These are phyloP conservation scores for Coemansia sp. DNA, from an alignment of 192 early-diverging fungal species.

Conservation along the genomic window DNA sequence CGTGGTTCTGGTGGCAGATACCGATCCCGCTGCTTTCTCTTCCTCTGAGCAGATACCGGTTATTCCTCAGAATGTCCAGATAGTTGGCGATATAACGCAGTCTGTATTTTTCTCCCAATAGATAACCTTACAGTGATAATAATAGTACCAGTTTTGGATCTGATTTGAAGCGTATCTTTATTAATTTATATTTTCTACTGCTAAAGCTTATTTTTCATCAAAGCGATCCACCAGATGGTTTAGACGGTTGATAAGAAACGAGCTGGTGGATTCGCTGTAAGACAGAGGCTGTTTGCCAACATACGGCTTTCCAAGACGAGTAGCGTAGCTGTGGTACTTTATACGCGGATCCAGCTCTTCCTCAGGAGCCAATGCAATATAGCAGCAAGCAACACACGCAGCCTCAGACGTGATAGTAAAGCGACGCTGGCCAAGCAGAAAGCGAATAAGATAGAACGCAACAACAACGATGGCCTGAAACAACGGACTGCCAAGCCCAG, in stretches of 20 bases:
- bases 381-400: conserved; percentile 17
- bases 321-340: conserved; percentile 43
- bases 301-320: conserved; percentile 20
- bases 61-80: conserved; percentile 2
- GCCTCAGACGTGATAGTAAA: conserved; percentile 40
- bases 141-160: too few species aligned
- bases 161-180: too few species aligned
- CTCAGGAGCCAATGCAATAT: conserved; percentile 14
- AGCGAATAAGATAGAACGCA: conserved; percentile 33
- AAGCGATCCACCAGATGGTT: conserved; percentile 21
- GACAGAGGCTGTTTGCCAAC: conserved; percentile 20
- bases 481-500: conserved; percentile 18
- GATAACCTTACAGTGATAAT: background rate
- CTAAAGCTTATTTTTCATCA: background rate
- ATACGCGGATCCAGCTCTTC: conserved; percentile 21
- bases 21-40: background rate
- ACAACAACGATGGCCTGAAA: conserved; percentile 21
- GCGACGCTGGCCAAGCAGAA: conserved; percentile 14
- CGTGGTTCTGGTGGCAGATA: conserved; percentile 7
- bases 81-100: conserved; percentile 12
- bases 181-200: too few species aligned
- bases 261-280: background rate
- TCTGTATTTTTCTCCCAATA: conserved; percentile 5
- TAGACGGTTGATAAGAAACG: conserved; percentile 23
- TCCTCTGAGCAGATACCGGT: background rate